Base-by-base conservation (phyloP, 2,329 filamentous ascomycete species). In the Arthrobotrys megalospora region DNA sequence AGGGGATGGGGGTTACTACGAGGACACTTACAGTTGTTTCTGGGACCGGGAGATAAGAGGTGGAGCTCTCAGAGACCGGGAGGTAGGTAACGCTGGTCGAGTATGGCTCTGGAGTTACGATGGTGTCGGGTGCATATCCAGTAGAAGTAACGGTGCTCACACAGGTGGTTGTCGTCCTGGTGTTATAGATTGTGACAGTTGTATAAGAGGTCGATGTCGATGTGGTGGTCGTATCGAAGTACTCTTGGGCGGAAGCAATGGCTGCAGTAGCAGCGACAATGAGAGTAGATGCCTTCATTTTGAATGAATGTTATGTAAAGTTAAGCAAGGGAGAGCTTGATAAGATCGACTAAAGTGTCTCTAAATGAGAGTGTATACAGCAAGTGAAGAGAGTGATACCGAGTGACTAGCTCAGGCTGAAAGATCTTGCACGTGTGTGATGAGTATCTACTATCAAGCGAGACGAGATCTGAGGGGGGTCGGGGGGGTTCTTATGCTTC, bases 401-500 rank as follows among this genome's bases (percentile, higher is more conserved):
- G 70, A 77, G 73, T 70, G 41, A 52, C 66, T 77, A 66, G 73
- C 73, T 77, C 73, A 71, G 66, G 66, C 43, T 71, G 66, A 52
- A 41, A 58, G 64, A 77, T 70, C 45, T 63, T 68, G 65, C 66
- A 65, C 47, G 58, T 77, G 73, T 52, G 38, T 75, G 50, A 65
- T 62, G 62, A 45, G 21, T 69, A 65, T 70, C 60, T 65, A 77
- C 66, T 77, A 77, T 77, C 73, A 71, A 77, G 65, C 73, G 73
- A 71, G 73, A 77, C 60, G 66, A 58, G 50, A 76, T 76, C 47
- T 58, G 73, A 66, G 66, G 66, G 71, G 70, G 65, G 34, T 24
- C 34, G 10, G 73, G 66, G 73, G 73, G 73, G 73, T 77, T 77
- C 73, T 77, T 77, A 77, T 77, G 73, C 73, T 71, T 71, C 68